Conservation (phyloP, 2,329 filamentous ascomycete genomes). For the Colletotrichum sansevieriae region DNA sequence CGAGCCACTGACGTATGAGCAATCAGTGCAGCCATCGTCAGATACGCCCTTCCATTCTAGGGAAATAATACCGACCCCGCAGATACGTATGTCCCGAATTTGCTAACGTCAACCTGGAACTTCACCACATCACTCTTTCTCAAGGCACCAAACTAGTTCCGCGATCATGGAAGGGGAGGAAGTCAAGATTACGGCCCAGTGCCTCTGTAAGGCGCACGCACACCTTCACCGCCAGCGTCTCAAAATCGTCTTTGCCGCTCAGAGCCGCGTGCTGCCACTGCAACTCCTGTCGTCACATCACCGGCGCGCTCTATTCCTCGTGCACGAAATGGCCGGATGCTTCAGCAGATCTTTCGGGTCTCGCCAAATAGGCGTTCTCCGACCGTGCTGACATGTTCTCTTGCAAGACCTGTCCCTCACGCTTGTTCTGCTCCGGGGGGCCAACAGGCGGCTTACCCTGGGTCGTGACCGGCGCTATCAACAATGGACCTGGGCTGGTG, state of each 20-base stretch:
- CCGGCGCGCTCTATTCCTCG: constrained; percentile 57
- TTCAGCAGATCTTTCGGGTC: constrained; percentile 45
- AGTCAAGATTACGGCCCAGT: constrained; percentile 47
- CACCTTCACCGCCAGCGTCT: constrained; percentile 53
- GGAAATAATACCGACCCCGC: neutral
- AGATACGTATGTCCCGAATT: neutral
- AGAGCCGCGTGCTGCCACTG: constrained; percentile 61
- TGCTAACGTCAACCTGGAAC: neutral
- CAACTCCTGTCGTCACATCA: constrained; percentile 61
- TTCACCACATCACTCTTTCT: neutral
- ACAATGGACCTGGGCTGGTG: constrained; percentile 51
- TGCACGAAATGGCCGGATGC: constrained; percentile 53
- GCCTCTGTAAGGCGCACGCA: constrained; percentile 61
- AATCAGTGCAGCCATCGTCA: neutral
- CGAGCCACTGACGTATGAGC: constrained; percentile 15
- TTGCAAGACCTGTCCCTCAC: constrained; percentile 58
- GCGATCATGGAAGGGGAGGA: neutral
- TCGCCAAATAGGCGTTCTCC: constrained; percentile 55
- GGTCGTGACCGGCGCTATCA: constrained; percentile 56
- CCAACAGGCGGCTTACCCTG: constrained; percentile 40
- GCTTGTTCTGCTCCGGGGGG: constrained; percentile 55
- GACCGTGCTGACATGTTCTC: constrained; percentile 52
- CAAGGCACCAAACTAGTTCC: no score
- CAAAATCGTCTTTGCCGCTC: constrained; percentile 55
- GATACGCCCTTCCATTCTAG: constrained; percentile 11